A percentile compares a stretch with the other conserved stretches of the same genome.
Conservation (phyloP, 208 protist species). For the Herpetomonas samuelpessoai region DNA sequence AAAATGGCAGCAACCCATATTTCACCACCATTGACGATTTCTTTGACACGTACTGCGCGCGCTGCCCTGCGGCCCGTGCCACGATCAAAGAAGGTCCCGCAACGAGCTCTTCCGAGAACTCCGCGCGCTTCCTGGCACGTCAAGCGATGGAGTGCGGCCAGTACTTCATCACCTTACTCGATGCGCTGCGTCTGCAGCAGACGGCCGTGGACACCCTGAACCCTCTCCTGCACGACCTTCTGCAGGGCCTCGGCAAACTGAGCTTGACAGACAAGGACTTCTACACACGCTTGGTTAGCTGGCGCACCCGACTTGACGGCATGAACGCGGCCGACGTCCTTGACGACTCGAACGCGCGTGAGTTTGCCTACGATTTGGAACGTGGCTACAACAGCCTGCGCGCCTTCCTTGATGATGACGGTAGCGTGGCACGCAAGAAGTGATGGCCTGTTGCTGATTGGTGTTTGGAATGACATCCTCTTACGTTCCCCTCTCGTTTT, state of each 20-base stretch:
- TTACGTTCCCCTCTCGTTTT: background rate
- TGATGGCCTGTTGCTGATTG: background rate
- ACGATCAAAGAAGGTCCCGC: constrained; percentile 61
- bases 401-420: constrained; percentile 59
- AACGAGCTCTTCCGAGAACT: constrained; percentile 37
- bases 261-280: constrained; percentile 49
- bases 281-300: constrained; percentile 44
- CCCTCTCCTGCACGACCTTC: constrained; percentile 87
- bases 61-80: constrained; percentile 52
- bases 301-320: constrained; percentile 76
- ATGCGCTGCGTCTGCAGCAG: constrained; percentile 89
- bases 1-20: constrained; percentile 62
- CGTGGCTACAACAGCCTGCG: constrained; percentile 79
- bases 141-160: constrained; percentile 88
- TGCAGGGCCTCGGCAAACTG: constrained; percentile 58
- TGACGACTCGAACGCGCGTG: constrained; percentile 65
- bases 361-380: constrained; percentile 93
- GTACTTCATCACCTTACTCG: constrained; percentile 94
- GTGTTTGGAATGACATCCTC: background rate
- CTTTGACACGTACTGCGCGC: constrained; percentile 85
- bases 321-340: constrained; percentile 93
- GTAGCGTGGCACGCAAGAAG: constrained; percentile 10
- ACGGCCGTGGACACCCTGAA: constrained; percentile 90
- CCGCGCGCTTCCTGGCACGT: constrained; percentile 44
- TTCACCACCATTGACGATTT: constrained; percentile 91